Evolutionary conservation across 257 asterid genomes (phyloP).

Genomic region (Plantago elongata): DNA sequence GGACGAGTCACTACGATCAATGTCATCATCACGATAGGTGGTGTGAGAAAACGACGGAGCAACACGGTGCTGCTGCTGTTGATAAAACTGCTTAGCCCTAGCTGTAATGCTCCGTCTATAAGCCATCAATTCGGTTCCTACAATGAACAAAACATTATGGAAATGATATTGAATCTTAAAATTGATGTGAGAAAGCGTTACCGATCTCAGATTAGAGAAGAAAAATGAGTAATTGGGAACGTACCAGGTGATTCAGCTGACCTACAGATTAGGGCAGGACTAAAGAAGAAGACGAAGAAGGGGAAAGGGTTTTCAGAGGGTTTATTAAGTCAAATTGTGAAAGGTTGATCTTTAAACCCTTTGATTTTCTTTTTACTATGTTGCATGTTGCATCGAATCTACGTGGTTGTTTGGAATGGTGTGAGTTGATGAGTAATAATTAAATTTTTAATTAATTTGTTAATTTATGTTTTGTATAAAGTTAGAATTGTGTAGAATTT

Average conservation of each 20-base stretch:
- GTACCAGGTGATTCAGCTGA: not conserved
- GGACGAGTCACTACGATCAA: slow-evolving; percentile 12
- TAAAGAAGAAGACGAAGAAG: slow-evolving; percentile 1
- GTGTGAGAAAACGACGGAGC: slow-evolving; percentile 49
- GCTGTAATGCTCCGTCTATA: slow-evolving; percentile 61
- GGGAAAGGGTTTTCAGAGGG: slow-evolving; percentile 22
- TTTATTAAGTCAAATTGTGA: not conserved
- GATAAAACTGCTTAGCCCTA: slow-evolving; percentile 59
- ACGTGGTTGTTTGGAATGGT: too few species aligned
- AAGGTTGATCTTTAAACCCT: too few species aligned
- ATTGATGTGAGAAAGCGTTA: not conserved
- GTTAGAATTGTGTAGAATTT: too few species aligned
- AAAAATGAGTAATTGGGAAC: not conserved
- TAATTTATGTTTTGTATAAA: too few species aligned
- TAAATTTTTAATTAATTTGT: too few species aligned
- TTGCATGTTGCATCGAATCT: too few species aligned
- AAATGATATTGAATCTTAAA: not conserved
- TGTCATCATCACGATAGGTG: slow-evolving; percentile 32
- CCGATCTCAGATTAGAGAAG: not conserved
- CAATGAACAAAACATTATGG: not conserved
- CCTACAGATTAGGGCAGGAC: not conserved
- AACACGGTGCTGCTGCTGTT: slow-evolving; percentile 42
- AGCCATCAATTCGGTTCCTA: slow-evolving; percentile 46
- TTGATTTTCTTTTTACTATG: too few species aligned
- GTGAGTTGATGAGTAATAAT: too few species aligned